Percentiles rank a stretch among this genome's conserved stretches.
These are phyloP conservation scores for Backusella liffmaniae DNA, from an alignment of 192 early-diverging fungal species.

Conservation along the genomic window DNA sequence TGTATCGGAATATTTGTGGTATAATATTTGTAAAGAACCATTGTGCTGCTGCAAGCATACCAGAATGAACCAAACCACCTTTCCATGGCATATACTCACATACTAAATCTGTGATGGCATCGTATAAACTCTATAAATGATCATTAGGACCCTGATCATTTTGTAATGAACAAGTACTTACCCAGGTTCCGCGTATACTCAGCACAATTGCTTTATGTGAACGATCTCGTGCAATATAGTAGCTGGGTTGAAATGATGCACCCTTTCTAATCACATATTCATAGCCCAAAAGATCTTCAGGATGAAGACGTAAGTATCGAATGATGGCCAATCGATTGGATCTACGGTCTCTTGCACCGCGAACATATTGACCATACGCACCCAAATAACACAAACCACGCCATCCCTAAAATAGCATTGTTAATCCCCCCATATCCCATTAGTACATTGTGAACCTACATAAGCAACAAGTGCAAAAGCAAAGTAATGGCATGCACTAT, in stretches of 20 bases:
- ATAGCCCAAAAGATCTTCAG: conserved; percentile 65
- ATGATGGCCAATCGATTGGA: conserved; percentile 66
- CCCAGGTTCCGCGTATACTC: conserved; percentile 73
- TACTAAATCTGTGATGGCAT: conserved; percentile 73
- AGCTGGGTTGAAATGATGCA: conserved; percentile 66
- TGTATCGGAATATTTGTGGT: conserved; percentile 51
- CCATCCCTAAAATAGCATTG: conserved; percentile 25
- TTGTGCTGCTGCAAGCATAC: conserved; percentile 69
- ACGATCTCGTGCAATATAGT: conserved; percentile 70
- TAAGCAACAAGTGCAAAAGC: conserved; percentile 57
- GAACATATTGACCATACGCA: conserved; percentile 22
- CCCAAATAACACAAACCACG: conserved; percentile 34
- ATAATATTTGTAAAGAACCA: conserved; percentile 63
- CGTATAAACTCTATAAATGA: conserved; percentile 57
- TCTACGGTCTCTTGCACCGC: conserved; percentile 49
- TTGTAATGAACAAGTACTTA: not conserved
- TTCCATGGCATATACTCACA: conserved; percentile 79
- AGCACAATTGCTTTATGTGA: conserved; percentile 62
- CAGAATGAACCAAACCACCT: conserved; percentile 73
- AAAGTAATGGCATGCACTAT: conserved; percentile 51
- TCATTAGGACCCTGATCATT: not conserved
- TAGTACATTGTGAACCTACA: conserved; percentile 6
- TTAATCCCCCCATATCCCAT: no score
- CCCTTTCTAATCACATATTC: conserved; percentile 62
- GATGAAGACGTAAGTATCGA: conserved; percentile 56